Percentiles rank a stretch among this genome's conserved stretches.
Conservation (phyloP, 129 eudicot species). For the Helianthus annuus region HanXRQr2.0-SUNRISE NC_035445.2:122228725-122229224, state of each 20-base stretch:
- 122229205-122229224: slow-evolving; percentile 54
- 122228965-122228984: slow-evolving; percentile 45
- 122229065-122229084: slow-evolving; percentile 64
- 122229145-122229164: slow-evolving; percentile 74
- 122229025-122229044: slow-evolving; percentile 51
- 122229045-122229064: slow-evolving; percentile 70
- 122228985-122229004: slow-evolving; percentile 2
- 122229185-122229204: slow-evolving; percentile 56
- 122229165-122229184: slow-evolving; percentile 78
- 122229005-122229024: slow-evolving; percentile 6
- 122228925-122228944: slow-evolving; percentile 74
- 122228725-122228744: too few species aligned
- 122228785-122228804: too few species aligned
- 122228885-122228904: slow-evolving; percentile 55
- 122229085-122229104: slow-evolving; percentile 43
- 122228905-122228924: slow-evolving; percentile 85
- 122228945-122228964: slow-evolving; percentile 61
- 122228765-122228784: too few species aligned
- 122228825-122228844: too few species aligned
- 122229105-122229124: slow-evolving; percentile 63
- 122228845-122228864: too few species aligned
- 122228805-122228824: too few species aligned
- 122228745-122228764: too few species aligned
- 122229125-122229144: slow-evolving; percentile 73
- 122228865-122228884: too few species aligned